A percentile compares a stretch with the other conserved stretches of the same genome.
phyloP scores from a whole-genome alignment of 306 rosid species.

The Quercus alba region DNA sequence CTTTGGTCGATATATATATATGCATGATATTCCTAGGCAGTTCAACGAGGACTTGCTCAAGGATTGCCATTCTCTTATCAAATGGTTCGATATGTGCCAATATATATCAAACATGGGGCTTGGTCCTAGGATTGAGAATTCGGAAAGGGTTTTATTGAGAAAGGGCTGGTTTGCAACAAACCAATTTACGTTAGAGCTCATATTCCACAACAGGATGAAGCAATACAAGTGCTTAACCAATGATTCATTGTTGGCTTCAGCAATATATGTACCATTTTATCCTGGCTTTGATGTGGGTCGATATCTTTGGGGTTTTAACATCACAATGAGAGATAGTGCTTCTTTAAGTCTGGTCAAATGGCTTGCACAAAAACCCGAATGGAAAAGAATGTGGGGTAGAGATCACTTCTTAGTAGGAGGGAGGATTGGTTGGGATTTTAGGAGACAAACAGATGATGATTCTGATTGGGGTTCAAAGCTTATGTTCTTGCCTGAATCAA shows the following conservation, averaged over 20 bases:
- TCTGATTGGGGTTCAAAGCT: conserved; percentile 58
- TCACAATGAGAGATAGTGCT: conserved; percentile 41
- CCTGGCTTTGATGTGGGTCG: conserved; percentile 52
- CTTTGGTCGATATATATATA: conserved; percentile 39
- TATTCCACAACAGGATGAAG: conserved; percentile 62
- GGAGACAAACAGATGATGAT: conserved; percentile 32
- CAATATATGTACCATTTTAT: conserved; percentile 57
- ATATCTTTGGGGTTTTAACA: conserved; percentile 42
- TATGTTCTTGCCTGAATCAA: conserved; percentile 48
- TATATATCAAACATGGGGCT: conserved; percentile 44
- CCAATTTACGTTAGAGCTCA: conserved; percentile 55
- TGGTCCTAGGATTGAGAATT: conserved; percentile 28
- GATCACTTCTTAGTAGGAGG: conserved; percentile 62
- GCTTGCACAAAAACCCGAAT: conserved; percentile 36
- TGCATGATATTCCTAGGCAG: conserved; percentile 41
- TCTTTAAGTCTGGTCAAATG: conserved; percentile 39
- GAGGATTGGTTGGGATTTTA: conserved; percentile 52
- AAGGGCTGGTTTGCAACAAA: conserved; percentile 50
- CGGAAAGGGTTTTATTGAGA: conserved; percentile 8
- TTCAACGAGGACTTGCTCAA: conserved; percentile 48
- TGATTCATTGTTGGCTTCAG: conserved; percentile 52
- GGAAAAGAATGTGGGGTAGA: conserved; percentile 54
- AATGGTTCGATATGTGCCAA: conserved; percentile 49
- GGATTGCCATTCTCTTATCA: conserved; percentile 31
- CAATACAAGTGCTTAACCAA: conserved; percentile 56